Conservation (phyloP, 108 stramenopile genomes). For the Craspedostauros australis region DNA sequence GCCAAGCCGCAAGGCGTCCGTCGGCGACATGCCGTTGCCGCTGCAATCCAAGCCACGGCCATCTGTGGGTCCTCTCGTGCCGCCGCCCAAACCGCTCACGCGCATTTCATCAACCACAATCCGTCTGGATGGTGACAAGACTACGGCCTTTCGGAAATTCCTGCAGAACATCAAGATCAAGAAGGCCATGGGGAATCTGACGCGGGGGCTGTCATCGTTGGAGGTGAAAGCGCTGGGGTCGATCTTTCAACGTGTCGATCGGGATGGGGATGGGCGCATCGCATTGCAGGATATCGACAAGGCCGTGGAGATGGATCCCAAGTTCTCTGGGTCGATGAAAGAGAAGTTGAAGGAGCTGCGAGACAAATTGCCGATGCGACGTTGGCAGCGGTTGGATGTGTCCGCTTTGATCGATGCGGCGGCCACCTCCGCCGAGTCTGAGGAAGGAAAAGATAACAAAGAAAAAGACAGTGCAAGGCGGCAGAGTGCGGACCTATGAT, state of each 20-base stretch:
- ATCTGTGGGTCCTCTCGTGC: too few species aligned
- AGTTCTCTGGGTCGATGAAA: not conserved
- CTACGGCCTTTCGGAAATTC: conserved; percentile 15
- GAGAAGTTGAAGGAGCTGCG: not conserved
- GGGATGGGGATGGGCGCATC: conserved; percentile 10
- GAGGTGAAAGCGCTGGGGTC: conserved; percentile 10
- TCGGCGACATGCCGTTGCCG: too few species aligned
- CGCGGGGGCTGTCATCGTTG: not conserved
- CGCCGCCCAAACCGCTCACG: not conserved
- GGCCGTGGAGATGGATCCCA: not conserved
- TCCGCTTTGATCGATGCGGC: too few species aligned
- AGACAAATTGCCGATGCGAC: not conserved
- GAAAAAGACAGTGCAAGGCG: too few species aligned
- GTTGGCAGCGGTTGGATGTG: too few species aligned
- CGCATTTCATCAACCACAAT: not conserved
- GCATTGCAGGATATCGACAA: conserved; percentile 1
- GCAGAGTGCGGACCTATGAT: too few species aligned
- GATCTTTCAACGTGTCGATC: conserved; percentile 6
- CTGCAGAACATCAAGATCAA: conserved; percentile 5
- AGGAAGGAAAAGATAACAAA: too few species aligned
- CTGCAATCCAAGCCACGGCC: too few species aligned
- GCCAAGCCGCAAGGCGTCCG: too few species aligned
- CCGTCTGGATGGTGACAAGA: not conserved
- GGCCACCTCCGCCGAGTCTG: too few species aligned
- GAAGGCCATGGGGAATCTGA: conserved; percentile 3